Evolutionary conservation across 768 basidiomycete species (phyloP).

Genomic region (Podaxis mareebaensis): DNA sequence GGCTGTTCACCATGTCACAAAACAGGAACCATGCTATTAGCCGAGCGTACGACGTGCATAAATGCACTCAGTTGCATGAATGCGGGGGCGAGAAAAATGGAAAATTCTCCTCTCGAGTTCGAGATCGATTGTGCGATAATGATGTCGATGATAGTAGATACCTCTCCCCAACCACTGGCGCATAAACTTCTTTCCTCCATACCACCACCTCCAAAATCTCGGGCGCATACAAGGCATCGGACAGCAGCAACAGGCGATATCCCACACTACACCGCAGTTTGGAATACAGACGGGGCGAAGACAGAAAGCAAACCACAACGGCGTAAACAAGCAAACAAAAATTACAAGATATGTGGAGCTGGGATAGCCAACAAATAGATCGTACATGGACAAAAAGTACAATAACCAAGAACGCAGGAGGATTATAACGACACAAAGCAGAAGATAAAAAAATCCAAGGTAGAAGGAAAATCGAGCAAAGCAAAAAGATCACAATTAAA

Average conservation of each 20-base stretch:
- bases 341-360: conserved; percentile 7
- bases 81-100: neutral
- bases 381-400: conserved; percentile 6
- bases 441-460: neutral
- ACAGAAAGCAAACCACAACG: conserved; percentile 1
- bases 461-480: neutral
- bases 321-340: neutral
- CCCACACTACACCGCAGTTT: neutral
- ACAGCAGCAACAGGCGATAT: neutral
- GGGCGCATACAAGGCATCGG: neutral
- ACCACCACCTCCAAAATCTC: neutral
- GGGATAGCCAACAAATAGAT: conserved; percentile 4
- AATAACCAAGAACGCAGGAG: neutral
- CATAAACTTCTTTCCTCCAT: neutral
- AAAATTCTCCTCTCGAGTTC: neutral
- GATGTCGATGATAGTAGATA: neutral
- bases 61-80: neutral
- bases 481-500: conserved; percentile 9
- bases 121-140: conserved; percentile 1
- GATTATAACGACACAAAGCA: conserved; percentile 1
- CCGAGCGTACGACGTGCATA: neutral
- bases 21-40: too few relatives aligned
- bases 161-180: neutral
- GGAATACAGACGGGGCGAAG: neutral
- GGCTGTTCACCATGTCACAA: too few relatives aligned